phyloP scores from a whole-genome alignment of 805 yeast genomes.

The Starmerella lactis-condensi region DNA sequence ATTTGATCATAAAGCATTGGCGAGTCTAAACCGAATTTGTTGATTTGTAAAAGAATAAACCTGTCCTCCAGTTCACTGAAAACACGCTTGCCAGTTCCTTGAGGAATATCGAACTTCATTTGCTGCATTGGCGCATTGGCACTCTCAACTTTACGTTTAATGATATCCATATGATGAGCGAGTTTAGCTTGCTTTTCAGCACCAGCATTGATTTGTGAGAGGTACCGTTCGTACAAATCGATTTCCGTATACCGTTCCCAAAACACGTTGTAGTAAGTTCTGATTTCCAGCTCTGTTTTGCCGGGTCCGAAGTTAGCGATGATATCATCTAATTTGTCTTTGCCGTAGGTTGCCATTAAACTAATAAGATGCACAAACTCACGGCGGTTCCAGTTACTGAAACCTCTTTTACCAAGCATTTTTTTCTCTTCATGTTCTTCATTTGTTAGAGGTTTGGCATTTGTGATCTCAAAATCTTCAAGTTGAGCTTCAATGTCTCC shows the following conservation, averaged over 20 bases:
- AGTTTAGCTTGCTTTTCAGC: slow-evolving; percentile 59
- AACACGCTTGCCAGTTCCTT: slow-evolving; percentile 38
- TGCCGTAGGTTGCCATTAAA: slow-evolving; percentile 59
- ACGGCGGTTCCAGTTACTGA: slow-evolving; percentile 63
- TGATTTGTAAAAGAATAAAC: slow-evolving; percentile 60
- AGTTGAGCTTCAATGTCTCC: slow-evolving; percentile 29
- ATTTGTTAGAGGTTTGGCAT: slow-evolving; percentile 63
- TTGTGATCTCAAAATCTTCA: slow-evolving; percentile 54
- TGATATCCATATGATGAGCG: slow-evolving; percentile 55
- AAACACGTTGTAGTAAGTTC: slow-evolving; percentile 57
- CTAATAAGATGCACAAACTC: slow-evolving; percentile 73
- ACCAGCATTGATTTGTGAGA: slow-evolving; percentile 68
- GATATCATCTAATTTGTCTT: slow-evolving; percentile 51
- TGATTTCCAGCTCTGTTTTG: slow-evolving; percentile 62
- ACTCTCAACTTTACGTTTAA: slow-evolving; percentile 53
- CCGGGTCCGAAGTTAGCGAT: slow-evolving; percentile 57
- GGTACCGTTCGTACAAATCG: slow-evolving; percentile 74
- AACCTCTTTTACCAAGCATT: slow-evolving; percentile 47
- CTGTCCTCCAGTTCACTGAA: slow-evolving; percentile 84
- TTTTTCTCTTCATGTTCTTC: slow-evolving; percentile 52
- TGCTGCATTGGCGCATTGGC: slow-evolving; percentile 68
- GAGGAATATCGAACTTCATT: slow-evolving; percentile 46
- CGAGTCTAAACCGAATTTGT: slow-evolving; percentile 62
- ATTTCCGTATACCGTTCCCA: slow-evolving; percentile 65
- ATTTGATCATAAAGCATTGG: slow-evolving; percentile 64